Percentiles rank a stretch among this genome's conserved stretches.
phyloP scores from a whole-genome alignment of 495 filamentous ascomycete genomes.

The Friedmanniomyces simplex region DNA sequence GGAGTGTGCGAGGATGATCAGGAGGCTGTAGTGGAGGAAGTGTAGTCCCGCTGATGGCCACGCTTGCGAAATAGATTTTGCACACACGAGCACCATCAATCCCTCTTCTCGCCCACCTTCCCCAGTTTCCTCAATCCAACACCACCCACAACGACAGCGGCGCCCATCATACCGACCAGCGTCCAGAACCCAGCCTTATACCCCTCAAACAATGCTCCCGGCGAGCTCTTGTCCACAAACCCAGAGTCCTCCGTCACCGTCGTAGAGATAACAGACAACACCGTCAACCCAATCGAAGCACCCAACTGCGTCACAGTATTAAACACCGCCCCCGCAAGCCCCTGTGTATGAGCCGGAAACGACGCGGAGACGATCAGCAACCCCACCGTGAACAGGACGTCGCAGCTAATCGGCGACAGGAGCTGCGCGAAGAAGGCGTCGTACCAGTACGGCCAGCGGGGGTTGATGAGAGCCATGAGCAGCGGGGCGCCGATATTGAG shows the following conservation, averaged over 20 bases:
- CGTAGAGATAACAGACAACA: not conserved
- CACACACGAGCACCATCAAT: too few relatives aligned
- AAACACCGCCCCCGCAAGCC: constrained; percentile 25
- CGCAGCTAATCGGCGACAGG: constrained; percentile 14
- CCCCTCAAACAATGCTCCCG: constrained; percentile 2
- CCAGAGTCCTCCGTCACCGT: too few relatives aligned
- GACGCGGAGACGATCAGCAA: constrained; percentile 22
- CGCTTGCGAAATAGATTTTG: too few relatives aligned
- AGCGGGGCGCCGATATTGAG: constrained; percentile 17
- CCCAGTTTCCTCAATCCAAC: constrained; percentile 10
- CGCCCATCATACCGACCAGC: constrained; percentile 4
- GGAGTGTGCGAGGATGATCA: too few relatives aligned
- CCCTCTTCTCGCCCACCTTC: constrained; percentile 11
- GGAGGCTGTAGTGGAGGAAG: too few relatives aligned
- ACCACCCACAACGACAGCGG: not conserved
- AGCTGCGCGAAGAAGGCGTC: constrained; percentile 22
- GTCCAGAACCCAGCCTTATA: constrained; percentile 8
- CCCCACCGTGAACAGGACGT: constrained; percentile 24
- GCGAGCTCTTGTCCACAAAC: not conserved
- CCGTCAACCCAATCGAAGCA: constrained; percentile 1
- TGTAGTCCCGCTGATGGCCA: too few relatives aligned
- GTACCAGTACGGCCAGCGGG: constrained; percentile 26
- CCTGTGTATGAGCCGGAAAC: constrained; percentile 25
- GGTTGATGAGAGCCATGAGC: constrained; percentile 24
- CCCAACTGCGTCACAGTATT: constrained; percentile 25